These are phyloP conservation scores for Botrytis deweyae DNA, from an alignment of 2,329 filamentous ascomycete genomes.

Conservation along the genomic window DNA sequence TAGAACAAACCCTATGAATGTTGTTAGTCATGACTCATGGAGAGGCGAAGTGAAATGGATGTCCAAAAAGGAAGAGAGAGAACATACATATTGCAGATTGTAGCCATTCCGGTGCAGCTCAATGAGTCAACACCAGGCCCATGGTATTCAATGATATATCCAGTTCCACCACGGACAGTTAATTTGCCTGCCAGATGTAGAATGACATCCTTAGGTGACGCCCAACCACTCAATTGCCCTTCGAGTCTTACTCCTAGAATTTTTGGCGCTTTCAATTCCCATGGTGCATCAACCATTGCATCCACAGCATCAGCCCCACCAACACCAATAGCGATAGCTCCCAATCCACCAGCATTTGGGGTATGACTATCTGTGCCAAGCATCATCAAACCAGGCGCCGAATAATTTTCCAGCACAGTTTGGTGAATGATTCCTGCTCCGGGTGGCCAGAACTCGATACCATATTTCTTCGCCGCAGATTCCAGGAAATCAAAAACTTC, in stretches of 20 bases:
- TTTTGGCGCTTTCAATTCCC: constrained; percentile 95
- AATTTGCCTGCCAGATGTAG: constrained; percentile 83
- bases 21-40: background rate
- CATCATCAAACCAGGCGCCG: constrained; percentile 97
- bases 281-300: constrained; percentile 91
- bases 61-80: background rate
- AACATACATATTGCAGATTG: constrained; percentile 73
- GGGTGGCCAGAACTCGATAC: constrained; percentile 93
- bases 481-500: constrained; percentile 98
- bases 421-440: constrained; percentile 97
- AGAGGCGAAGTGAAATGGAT: background rate
- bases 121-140: constrained; percentile 86
- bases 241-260: constrained; percentile 82
- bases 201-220: constrained; percentile 93
- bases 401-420: constrained; percentile 96
- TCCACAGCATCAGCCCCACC: constrained; percentile 97
- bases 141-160: constrained; percentile 92
- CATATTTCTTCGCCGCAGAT: constrained; percentile 85
- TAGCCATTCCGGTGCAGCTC: constrained; percentile 91
- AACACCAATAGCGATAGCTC: constrained; percentile 92
- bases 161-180: constrained; percentile 91
- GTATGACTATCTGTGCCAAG: constrained; percentile 96
- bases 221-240: constrained; percentile 85
- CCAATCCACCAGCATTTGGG: constrained; percentile 92
- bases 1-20: background rate